These are phyloP conservation scores for Phytophthora melonis DNA, from an alignment of 352 stramenopile genomes.

Conservation along the genomic window DNA sequence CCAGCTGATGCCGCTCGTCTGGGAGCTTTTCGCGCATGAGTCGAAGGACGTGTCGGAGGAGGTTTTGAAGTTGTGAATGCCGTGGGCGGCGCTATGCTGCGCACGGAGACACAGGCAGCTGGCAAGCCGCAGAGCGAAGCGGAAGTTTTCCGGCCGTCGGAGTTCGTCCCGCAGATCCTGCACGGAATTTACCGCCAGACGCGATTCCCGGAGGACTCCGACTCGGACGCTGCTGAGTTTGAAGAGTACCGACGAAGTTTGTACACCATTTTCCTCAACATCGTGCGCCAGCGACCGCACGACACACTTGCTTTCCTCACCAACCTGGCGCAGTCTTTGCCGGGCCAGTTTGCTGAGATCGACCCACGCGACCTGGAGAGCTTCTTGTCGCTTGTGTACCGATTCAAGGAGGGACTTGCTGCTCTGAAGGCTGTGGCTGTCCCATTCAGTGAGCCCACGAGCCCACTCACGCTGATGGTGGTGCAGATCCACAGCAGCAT, in stretches of 20 bases:
- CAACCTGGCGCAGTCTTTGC: constrained; percentile 66
- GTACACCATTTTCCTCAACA: constrained; percentile 91
- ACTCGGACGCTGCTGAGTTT: constrained; percentile 86
- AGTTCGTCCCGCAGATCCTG: constrained; percentile 82
- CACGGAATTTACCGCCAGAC: constrained; percentile 88
- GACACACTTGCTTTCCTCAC: constrained; percentile 76
- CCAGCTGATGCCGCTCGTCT: constrained; percentile 84
- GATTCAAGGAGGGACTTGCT: constrained; percentile 86
- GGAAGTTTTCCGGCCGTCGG: constrained; percentile 78
- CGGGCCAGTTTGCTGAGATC: constrained; percentile 61
- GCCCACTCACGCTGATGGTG: constrained; percentile 72
- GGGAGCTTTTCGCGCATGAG: constrained; percentile 84
- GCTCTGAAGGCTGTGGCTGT: constrained; percentile 63
- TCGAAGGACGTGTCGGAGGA: constrained; percentile 87
- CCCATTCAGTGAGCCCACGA: constrained; percentile 70
- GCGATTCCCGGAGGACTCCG: constrained; percentile 74
- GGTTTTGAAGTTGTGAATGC: constrained; percentile 90
- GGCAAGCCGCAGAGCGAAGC: constrained; percentile 30
- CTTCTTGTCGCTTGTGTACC: constrained; percentile 83
- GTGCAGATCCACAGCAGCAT: constrained; percentile 77
- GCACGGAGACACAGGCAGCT: constrained; percentile 52
- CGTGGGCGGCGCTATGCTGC: constrained; percentile 70
- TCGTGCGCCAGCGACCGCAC: constrained; percentile 74
- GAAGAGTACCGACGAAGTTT: constrained; percentile 86
- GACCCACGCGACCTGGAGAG: constrained; percentile 75